Conservation (phyloP, 108 stramenopile genomes). For the Seminavis robusta region DNA sequence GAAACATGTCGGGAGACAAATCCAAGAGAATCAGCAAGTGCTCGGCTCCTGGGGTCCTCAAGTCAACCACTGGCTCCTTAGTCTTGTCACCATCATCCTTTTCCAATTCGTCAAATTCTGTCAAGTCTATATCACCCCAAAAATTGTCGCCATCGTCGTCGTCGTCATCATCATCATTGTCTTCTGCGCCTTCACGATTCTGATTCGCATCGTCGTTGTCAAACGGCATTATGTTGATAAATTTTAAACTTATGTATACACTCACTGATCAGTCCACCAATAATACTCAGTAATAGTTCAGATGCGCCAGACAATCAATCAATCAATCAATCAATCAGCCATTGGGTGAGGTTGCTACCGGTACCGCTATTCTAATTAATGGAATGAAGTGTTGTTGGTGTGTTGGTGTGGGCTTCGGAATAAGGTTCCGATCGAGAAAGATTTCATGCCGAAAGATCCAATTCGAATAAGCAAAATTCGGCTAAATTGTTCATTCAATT, state of each 20-base stretch:
- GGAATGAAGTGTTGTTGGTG: no score
- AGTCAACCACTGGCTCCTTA: slow-evolving; percentile 8
- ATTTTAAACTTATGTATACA: no score
- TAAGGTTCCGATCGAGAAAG: no score
- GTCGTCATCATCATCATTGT: slow-evolving; percentile 19
- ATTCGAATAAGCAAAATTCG: no score
- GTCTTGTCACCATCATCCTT: neutral
- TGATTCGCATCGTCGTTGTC: slow-evolving; percentile 16
- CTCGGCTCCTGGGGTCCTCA: slow-evolving; percentile 5
- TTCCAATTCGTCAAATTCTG: neutral
- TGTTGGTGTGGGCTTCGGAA: no score
- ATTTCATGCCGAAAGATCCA: no score
- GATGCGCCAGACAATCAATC: no score
- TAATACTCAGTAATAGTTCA: no score
- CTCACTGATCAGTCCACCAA: no score
- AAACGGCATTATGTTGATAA: neutral
- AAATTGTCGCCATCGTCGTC: neutral
- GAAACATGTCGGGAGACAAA: neutral
- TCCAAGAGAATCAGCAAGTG: neutral
- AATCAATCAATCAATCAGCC: neutral
- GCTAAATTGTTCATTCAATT: no score
- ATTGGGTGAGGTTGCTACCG: neutral
- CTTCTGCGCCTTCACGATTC: slow-evolving; percentile 22
- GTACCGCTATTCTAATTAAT: no score
- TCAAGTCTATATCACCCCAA: neutral